A percentile compares a stretch with the other conserved stretches of the same genome.
phyloP scores from a whole-genome alignment of 1,139 yeast species.

The Kodamaea fungicola region DNA sequence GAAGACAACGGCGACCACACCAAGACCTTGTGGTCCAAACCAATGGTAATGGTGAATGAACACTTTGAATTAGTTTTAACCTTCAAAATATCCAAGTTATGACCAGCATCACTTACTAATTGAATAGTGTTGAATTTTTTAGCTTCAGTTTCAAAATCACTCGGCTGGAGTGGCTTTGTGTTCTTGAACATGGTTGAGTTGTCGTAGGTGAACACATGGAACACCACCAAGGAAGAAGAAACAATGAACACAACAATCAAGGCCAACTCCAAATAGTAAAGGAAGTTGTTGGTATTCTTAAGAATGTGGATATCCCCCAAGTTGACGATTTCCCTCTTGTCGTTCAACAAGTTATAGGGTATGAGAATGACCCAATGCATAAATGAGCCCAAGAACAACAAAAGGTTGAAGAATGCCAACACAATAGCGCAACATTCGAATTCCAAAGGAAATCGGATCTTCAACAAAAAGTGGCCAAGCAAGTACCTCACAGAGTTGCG shows the following conservation, averaged over 20 bases:
- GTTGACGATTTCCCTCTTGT: slow-evolving; percentile 14
- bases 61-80: slow-evolving; percentile 52
- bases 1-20: slow-evolving; percentile 69
- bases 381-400: slow-evolving; percentile 18
- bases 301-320: slow-evolving; percentile 16
- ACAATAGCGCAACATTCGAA: slow-evolving; percentile 5
- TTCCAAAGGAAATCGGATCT: slow-evolving; percentile 28
- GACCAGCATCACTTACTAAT: slow-evolving; percentile 40
- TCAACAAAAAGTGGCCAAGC: slow-evolving; percentile 35
- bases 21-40: slow-evolving; percentile 66
- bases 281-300: slow-evolving; percentile 18
- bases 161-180: slow-evolving; percentile 1
- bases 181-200: slow-evolving; percentile 2
- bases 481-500: slow-evolving; percentile 22
- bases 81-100: slow-evolving; percentile 59
- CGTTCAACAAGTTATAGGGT: slow-evolving; percentile 22
- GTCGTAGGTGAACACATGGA: slow-evolving; percentile 19
- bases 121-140: slow-evolving; percentile 45
- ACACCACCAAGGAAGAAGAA: slow-evolving; percentile 26
- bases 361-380: slow-evolving; percentile 26
- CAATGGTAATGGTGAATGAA: slow-evolving; percentile 65
- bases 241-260: slow-evolving; percentile 26
- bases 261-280: slow-evolving; percentile 33
- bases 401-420: slow-evolving; percentile 10
- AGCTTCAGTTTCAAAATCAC: slow-evolving; percentile 18